Evolutionary conservation across 495 filamentous ascomycete genomes (phyloP).

Genomic region (Aspergillus haitiensis): DNA sequence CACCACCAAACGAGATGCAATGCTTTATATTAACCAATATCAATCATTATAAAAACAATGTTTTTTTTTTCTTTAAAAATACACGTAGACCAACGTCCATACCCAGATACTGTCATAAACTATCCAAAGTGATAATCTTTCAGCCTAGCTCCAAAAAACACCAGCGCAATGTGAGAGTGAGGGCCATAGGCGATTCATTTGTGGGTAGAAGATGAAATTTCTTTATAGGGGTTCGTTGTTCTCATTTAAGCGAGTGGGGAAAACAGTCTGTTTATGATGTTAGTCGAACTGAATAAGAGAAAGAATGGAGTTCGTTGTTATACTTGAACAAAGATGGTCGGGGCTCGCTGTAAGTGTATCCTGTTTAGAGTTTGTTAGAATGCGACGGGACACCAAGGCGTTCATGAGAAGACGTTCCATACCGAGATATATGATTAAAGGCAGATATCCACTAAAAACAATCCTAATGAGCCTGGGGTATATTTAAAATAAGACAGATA

Average conservation of each 20-base stretch:
- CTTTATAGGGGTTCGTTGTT: background rate
- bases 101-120: conserved; percentile 6
- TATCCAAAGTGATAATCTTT: conserved; percentile 3
- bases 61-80: conserved; percentile 22
- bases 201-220: background rate
- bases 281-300: conserved; percentile 17
- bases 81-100: conserved; percentile 21
- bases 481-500: conserved; percentile 15
- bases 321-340: conserved; percentile 93
- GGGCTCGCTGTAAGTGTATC: conserved; percentile 91
- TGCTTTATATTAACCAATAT: conserved; percentile 12
- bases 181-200: background rate
- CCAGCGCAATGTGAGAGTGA: background rate
- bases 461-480: conserved; percentile 34
- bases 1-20: conserved; percentile 1
- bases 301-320: conserved; percentile 15
- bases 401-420: conserved; percentile 34
- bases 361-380: conserved; percentile 45
- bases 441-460: conserved; percentile 79
- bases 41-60: conserved; percentile 18
- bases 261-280: conserved; percentile 57
- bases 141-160: background rate
- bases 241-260: conserved; percentile 60
- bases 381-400: background rate
- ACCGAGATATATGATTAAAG: conserved; percentile 97